These are phyloP conservation scores for Mesembryanthemum crystallinum DNA, from an alignment of 148 eudicot species.

Conservation along the genomic window DNA sequence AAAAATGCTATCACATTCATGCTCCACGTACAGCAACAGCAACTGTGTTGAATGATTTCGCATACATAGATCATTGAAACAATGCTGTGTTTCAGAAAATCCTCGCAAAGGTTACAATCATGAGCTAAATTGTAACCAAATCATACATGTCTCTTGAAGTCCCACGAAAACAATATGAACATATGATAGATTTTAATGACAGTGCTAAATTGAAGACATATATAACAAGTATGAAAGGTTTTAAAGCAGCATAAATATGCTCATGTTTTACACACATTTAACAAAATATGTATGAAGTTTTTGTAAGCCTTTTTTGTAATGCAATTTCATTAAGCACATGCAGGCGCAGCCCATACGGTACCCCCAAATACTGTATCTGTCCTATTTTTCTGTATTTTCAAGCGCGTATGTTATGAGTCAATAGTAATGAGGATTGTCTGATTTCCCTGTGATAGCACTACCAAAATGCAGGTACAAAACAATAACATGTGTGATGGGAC, in stretches of 20 bases:
- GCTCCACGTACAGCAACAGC: too few relatives aligned
- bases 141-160: background rate
- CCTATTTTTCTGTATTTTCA: background rate
- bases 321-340: too few relatives aligned
- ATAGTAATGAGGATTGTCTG: background rate
- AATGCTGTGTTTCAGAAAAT: background rate
- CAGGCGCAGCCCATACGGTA: too few relatives aligned
- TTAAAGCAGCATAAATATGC: too few relatives aligned
- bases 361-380: background rate
- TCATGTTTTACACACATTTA: too few relatives aligned
- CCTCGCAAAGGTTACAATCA: background rate
- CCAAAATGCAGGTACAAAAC: conserved; percentile 6
- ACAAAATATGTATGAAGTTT: too few relatives aligned
- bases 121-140: background rate
- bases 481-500: background rate
- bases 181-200: too few relatives aligned
- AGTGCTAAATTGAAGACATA: too few relatives aligned
- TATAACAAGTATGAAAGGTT: too few relatives aligned
- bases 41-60: background rate
- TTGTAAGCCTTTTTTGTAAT: too few relatives aligned
- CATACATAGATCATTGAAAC: background rate
- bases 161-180: too few relatives aligned
- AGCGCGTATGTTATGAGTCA: background rate
- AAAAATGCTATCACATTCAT: too few relatives aligned
- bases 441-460: background rate